These are phyloP conservation scores for Sugiyamaella smithiae DNA, from an alignment of 805 yeast species.

Conservation along the genomic window DNA sequence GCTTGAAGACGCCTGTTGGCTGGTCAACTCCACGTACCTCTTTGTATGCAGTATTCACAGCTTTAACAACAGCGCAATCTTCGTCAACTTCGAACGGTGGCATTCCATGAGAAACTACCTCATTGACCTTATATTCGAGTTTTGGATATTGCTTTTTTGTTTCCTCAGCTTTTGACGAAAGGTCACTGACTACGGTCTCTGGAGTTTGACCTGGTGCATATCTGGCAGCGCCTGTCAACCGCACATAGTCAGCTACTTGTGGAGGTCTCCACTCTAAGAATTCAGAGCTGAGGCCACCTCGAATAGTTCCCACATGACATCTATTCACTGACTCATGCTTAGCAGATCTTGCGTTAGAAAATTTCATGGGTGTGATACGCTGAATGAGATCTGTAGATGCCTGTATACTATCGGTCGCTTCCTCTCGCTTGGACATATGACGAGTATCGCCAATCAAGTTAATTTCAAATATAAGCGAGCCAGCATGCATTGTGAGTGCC, in stretches of 20 bases:
- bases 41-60: conserved; percentile 1
- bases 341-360: not conserved
- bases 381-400: conserved; percentile 3
- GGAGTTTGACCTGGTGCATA: conserved; percentile 8
- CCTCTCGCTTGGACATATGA: conserved; percentile 4
- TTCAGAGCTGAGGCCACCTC: conserved; percentile 2
- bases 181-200: conserved; percentile 1
- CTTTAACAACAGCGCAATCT: not conserved
- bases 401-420: conserved; percentile 7
- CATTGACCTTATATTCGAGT: conserved; percentile 3
- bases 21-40: conserved; percentile 3
- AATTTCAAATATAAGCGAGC: conserved; percentile 4
- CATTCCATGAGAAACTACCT: conserved; percentile 2
- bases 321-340: conserved; percentile 7
- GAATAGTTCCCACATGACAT: conserved; percentile 6
- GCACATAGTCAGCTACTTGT: conserved; percentile 4
- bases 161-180: no score
- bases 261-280: conserved; percentile 5
- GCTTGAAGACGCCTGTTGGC: conserved; percentile 6
- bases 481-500: conserved; percentile 6
- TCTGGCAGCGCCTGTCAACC: conserved; percentile 3
- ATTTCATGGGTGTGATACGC: not conserved
- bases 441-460: conserved; percentile 5
- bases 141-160: no score
- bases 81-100: conserved; percentile 8